These are phyloP conservation scores for Paracoccidioides brasiliensis DNA, from an alignment of 2,329 filamentous ascomycete genomes.

Conservation along the genomic window DNA sequence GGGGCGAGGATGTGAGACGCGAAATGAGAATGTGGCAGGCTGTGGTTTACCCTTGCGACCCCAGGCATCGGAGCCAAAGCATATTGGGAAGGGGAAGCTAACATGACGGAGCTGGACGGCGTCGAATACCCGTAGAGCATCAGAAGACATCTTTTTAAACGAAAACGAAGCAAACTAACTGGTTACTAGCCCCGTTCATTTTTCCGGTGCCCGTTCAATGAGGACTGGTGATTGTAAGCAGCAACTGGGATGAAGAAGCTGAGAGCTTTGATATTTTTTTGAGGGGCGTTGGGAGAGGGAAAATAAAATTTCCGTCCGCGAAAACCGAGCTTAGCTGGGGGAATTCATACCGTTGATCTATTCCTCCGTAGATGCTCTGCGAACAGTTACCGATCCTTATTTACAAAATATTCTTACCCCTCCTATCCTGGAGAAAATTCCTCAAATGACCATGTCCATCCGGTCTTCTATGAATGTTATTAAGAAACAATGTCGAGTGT, in stretches of 20 bases:
- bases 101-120: slow-evolving; percentile 31
- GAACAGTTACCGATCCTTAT: too few relatives aligned
- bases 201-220: background rate
- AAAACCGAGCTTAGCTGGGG: too few relatives aligned
- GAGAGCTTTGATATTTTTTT: too few relatives aligned
- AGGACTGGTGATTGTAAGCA: background rate
- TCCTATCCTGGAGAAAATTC: too few relatives aligned
- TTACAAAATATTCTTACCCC: too few relatives aligned
- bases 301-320: too few relatives aligned
- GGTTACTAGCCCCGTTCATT: too few relatives aligned
- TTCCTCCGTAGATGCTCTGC: too few relatives aligned
- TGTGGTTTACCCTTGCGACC: slow-evolving; percentile 33
- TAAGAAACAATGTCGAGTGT: too few relatives aligned
- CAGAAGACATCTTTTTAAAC: background rate
- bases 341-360: too few relatives aligned
- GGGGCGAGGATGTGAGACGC: slow-evolving; percentile 30
- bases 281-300: background rate
- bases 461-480: too few relatives aligned
- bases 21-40: slow-evolving; percentile 32
- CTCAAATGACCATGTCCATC: too few relatives aligned
- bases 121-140: background rate
- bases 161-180: background rate
- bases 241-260: background rate
- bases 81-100: slow-evolving; percentile 30
- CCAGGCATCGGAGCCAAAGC: slow-evolving; percentile 35